Percentiles rank a stretch among this genome's conserved stretches.
Evolutionary conservation across 306 rosid genomes (phyloP).

Genomic region (Cicer judaicum): DNA sequence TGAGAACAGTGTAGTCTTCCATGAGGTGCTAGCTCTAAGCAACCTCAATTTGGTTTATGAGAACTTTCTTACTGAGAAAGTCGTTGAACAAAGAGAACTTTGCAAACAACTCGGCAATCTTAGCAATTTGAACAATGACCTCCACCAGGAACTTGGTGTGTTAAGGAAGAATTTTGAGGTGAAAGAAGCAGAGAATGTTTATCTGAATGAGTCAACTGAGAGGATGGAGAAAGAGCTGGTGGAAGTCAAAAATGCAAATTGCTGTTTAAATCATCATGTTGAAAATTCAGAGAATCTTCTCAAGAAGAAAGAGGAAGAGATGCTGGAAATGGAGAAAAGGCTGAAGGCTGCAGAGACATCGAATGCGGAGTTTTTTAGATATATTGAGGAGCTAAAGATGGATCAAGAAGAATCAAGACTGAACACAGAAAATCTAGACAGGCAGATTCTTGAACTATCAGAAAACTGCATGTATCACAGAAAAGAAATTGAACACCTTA

Average conservation of each 20-base stretch:
- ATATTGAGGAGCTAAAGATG: constrained; percentile 63
- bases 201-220: constrained; percentile 58
- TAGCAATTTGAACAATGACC: constrained; percentile 53
- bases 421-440: constrained; percentile 54
- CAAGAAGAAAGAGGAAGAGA: constrained; percentile 60
- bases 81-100: constrained; percentile 57
- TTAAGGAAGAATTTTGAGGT: constrained; percentile 56
- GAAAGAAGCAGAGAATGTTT: constrained; percentile 62
- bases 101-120: constrained; percentile 55
- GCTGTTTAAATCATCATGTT: constrained; percentile 60
- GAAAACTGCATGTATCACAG: constrained; percentile 57
- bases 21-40: constrained; percentile 62
- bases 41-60: constrained; percentile 65
- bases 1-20: constrained; percentile 61
- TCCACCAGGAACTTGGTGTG: constrained; percentile 57
- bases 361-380: constrained; percentile 56
- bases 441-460: constrained; percentile 62
- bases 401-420: constrained; percentile 60
- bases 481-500: constrained; percentile 63
- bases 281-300: constrained; percentile 53
- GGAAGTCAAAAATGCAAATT: constrained; percentile 55
- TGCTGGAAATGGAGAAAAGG: constrained; percentile 63
- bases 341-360: constrained; percentile 51
- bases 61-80: constrained; percentile 60
- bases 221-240: constrained; percentile 60